Evolutionary conservation across 164 flowering plant species (phyloP).

Genomic region (Santalum album): DNA sequence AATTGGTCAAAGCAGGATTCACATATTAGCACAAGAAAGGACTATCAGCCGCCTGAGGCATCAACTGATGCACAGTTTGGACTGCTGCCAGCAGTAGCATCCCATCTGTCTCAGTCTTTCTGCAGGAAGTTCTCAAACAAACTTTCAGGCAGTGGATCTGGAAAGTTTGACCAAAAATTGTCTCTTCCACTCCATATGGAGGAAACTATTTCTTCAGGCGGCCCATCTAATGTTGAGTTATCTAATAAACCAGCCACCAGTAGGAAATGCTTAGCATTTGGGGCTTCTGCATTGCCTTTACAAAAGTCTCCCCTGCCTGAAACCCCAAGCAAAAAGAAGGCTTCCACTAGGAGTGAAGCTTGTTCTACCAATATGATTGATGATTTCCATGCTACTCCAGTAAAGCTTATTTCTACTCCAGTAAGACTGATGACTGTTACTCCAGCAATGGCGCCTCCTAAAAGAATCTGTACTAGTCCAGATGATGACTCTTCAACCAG

Average conservation of each 20-base stretch:
- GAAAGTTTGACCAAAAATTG: slow-evolving; percentile 8
- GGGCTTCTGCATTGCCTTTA: too few species aligned
- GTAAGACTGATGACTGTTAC: too few species aligned
- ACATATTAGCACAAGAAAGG: slow-evolving; percentile 1
- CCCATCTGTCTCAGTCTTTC: slow-evolving; percentile 42
- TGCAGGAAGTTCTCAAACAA: slow-evolving; percentile 30
- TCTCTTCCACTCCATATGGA: slow-evolving; percentile 6
- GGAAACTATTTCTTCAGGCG: slow-evolving; percentile 11
- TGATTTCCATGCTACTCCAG: slow-evolving; percentile 16
- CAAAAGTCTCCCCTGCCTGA: slow-evolving; percentile 9
- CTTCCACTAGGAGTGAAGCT: slow-evolving; percentile 9
- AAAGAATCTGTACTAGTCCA: slow-evolving; percentile 47
- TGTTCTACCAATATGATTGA: slow-evolving; percentile 8
- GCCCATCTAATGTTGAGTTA: slow-evolving; percentile 13
- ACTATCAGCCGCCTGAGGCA: slow-evolving; percentile 3
- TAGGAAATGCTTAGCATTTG: too few species aligned
- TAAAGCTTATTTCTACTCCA: too few species aligned
- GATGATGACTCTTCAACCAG: slow-evolving; percentile 28
- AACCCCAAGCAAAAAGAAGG: slow-evolving; percentile 18
- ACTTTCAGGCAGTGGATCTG: slow-evolving; percentile 9
- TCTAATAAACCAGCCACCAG: slow-evolving; percentile 12
- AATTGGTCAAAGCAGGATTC: slow-evolving; percentile 16
- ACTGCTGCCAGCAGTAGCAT: slow-evolving; percentile 18
- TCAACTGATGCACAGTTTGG: slow-evolving; percentile 9
- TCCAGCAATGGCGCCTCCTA: slow-evolving; percentile 48